Base-by-base conservation (phyloP, 106 monocot genomes). In the Cymbidium sinense region DNA sequence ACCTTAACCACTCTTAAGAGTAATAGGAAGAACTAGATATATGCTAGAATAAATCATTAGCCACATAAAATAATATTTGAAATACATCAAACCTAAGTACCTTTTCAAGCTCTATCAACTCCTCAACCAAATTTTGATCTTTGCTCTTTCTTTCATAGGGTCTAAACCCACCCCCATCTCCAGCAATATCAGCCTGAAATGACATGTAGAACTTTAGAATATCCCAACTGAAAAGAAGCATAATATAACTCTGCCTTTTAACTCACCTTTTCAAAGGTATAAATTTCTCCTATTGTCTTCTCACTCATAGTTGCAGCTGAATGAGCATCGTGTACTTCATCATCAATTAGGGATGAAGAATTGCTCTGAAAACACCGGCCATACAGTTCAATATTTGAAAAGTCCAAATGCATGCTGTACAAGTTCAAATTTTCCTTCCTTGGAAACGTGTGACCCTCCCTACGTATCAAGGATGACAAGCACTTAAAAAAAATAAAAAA, bases 101-200 rank as follows among this genome's bases (percentile, higher is more conserved):
- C 87, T 89, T 94, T 86, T 94, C 88, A 79, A 99, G 83, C 78
- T 92, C 88, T 29, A 70, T 86, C 77, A 96, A 86, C 71, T 94
- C 94, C 21, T 90, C 84, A 52, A 93, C 91, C 33, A 86, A 88
- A 86, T 87, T 78, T 62, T 88, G 83, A 90, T 99, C 92, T 79
- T 88, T 99, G 4, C 87, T 85, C 91, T 88, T 92, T 28, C 31
- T 90, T 78, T 92, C 88, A 85, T 92, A 94, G 2, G 94, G 69
- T 50, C 77, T 85, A 81, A 25, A 35, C 44, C 70, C 80, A 10
- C 88, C 83, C 18, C 70, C 87, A 81, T 95, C 88, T 44, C 77
- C 75, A 76, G 35, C 58, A 37, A 83, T 84, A 47, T 91, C 85
- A 77, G 21, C 76, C 90, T 88, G 78, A 58, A 52, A 75, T 77